Conservation (phyloP, 2,329 filamentous ascomycete genomes). For the Penicillium sp. region DNA sequence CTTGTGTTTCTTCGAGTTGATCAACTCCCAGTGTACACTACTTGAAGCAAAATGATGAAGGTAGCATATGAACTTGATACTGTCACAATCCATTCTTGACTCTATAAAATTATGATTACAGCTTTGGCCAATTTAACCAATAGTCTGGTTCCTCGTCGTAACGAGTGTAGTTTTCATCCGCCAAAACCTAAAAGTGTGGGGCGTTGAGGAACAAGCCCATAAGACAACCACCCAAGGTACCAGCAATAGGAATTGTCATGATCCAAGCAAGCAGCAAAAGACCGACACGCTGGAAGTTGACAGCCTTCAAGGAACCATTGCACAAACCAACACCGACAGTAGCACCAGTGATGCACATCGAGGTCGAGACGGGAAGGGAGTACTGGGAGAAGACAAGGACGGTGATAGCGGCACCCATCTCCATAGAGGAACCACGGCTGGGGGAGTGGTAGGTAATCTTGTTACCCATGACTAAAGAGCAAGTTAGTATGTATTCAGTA, state of each 20-base stretch:
- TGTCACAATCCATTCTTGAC: neutral
- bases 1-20: no score
- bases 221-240: conserved; percentile 54
- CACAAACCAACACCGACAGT: conserved; percentile 77
- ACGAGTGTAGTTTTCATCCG: neutral
- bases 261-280: conserved; percentile 69
- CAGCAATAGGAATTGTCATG: conserved; percentile 63
- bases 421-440: conserved; percentile 66
- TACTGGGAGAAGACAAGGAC: conserved; percentile 75
- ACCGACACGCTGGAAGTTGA: conserved; percentile 73
- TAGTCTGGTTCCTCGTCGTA: neutral
- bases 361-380: conserved; percentile 73
- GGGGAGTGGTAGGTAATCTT: conserved; percentile 72
- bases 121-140: neutral
- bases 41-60: no score
- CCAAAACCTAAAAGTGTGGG: conserved; percentile 51
- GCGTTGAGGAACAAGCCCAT: conserved; percentile 60
- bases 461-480: conserved; percentile 70
- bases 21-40: no score
- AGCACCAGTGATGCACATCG: conserved; percentile 78
- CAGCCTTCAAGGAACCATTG: conserved; percentile 69
- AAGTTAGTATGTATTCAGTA: conserved; percentile 9
- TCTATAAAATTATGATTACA: neutral
- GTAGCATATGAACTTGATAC: neutral
- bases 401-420: conserved; percentile 76